phyloP scores from a whole-genome alignment of 257 asterid species.

The Forsythia suspensa region DNA sequence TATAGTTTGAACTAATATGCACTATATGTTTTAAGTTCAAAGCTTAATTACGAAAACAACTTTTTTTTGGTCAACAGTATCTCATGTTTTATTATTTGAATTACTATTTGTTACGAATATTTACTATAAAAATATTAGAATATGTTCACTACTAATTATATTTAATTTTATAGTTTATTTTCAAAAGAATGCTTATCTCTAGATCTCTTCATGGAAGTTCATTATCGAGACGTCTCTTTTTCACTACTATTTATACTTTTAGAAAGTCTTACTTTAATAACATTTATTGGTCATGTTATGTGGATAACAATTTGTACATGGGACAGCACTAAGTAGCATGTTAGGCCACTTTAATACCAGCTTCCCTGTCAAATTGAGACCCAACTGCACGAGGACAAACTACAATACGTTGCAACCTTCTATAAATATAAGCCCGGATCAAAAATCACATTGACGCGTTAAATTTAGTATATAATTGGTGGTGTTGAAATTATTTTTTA shows the following conservation, averaged over 20 bases:
- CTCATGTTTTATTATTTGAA: no score
- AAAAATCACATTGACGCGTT: no score
- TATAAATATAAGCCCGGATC: background rate
- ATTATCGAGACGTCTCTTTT: background rate
- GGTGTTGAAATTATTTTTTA: no score
- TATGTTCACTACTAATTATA: background rate
- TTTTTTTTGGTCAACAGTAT: background rate
- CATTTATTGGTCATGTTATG: slow-evolving; percentile 11
- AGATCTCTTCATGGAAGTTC: background rate
- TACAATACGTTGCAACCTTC: no score
- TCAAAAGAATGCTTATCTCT: background rate
- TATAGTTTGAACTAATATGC: background rate
- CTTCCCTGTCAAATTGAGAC: slow-evolving; percentile 1
- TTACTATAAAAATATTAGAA: no score
- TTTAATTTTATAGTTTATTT: background rate
- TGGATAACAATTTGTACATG: background rate
- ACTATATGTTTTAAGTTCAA: background rate
- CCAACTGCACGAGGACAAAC: no score
- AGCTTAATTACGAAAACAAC: background rate
- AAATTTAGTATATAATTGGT: no score
- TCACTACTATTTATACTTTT: background rate
- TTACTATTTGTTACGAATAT: no score
- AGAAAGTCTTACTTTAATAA: background rate
- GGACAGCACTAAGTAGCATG: slow-evolving; percentile 8
- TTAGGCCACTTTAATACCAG: slow-evolving; percentile 1